Evolutionary conservation across 2,329 filamentous ascomycete genomes (phyloP).

Genomic region (Cytospora leucostoma): DNA sequence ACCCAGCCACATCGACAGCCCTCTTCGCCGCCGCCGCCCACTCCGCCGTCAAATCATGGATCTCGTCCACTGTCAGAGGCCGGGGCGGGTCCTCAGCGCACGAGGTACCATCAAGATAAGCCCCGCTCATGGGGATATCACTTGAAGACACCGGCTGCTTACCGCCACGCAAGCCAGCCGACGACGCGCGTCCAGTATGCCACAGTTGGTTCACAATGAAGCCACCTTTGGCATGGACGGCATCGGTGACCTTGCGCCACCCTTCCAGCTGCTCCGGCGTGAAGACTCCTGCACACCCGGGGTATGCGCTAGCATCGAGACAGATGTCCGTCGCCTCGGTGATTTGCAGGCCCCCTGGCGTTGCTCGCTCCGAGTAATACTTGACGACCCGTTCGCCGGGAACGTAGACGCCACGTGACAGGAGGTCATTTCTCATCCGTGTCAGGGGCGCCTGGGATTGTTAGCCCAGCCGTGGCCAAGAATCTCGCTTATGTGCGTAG

Average conservation of each 20-base stretch:
- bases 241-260: slow-evolving; percentile 54
- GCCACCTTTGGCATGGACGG: slow-evolving; percentile 59
- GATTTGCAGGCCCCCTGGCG: slow-evolving; percentile 35
- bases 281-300: slow-evolving; percentile 36
- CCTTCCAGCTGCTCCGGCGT: slow-evolving; percentile 35
- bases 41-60: slow-evolving; percentile 59
- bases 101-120: slow-evolving; percentile 27
- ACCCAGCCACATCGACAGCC: slow-evolving; percentile 62
- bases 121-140: slow-evolving; percentile 29
- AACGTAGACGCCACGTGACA: slow-evolving; percentile 39
- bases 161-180: slow-evolving; percentile 25
- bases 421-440: slow-evolving; percentile 36
- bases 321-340: slow-evolving; percentile 38
- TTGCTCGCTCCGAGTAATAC: slow-evolving; percentile 39
- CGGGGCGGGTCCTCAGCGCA: slow-evolving; percentile 48
- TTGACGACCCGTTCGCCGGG: slow-evolving; percentile 35
- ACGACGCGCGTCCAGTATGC: slow-evolving; percentile 38
- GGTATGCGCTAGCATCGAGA: slow-evolving; percentile 34
- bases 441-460: slow-evolving; percentile 34
- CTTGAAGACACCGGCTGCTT: slow-evolving; percentile 18
- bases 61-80: slow-evolving; percentile 65
- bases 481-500: too few species aligned
- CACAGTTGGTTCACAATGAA: slow-evolving; percentile 61
- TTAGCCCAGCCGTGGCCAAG: neutral
- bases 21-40: slow-evolving; percentile 56